A percentile compares a stretch with the other conserved stretches of the same genome.
Evolutionary conservation across 106 monocot species (phyloP).

Genomic region (Allium cepa): DNA sequence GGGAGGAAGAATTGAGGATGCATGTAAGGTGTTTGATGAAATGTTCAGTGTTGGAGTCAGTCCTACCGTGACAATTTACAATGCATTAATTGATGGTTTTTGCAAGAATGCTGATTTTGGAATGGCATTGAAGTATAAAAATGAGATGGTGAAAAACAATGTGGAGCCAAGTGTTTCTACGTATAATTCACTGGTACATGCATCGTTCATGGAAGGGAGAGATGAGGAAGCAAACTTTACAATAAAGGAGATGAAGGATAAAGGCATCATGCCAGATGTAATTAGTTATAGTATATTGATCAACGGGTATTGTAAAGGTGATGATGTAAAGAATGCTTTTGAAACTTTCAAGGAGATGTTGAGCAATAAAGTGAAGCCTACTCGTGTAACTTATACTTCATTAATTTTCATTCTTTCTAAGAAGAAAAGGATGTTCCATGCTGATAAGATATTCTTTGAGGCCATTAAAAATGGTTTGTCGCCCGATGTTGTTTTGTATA

Average conservation of each 20-base stretch:
- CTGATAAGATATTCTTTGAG: conserved; percentile 55
- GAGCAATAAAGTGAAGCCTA: conserved; percentile 33
- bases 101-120: conserved; percentile 53
- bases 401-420: conserved; percentile 61
- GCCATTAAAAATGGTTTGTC: conserved; percentile 24
- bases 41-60: conserved; percentile 34
- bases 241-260: conserved; percentile 53
- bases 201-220: conserved; percentile 64
- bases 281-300: conserved; percentile 82
- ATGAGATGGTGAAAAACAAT: conserved; percentile 56
- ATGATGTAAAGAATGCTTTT: conserved; percentile 58
- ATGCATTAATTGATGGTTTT: conserved; percentile 56
- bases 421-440: conserved; percentile 30
- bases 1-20: conserved; percentile 54
- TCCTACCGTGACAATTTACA: conserved; percentile 37
- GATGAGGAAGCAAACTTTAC: conserved; percentile 27
- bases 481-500: conserved; percentile 75
- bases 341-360: conserved; percentile 61
- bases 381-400: conserved; percentile 68
- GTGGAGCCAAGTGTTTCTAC: conserved; percentile 37
- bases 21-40: conserved; percentile 38
- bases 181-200: conserved; percentile 60
- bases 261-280: conserved; percentile 38
- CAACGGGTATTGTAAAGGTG: conserved; percentile 66
- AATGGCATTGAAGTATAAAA: conserved; percentile 34